phyloP scores from a whole-genome alignment of 2,329 filamentous ascomycete genomes.

The Stagonosporopsis cucurbitacearum region DNA sequence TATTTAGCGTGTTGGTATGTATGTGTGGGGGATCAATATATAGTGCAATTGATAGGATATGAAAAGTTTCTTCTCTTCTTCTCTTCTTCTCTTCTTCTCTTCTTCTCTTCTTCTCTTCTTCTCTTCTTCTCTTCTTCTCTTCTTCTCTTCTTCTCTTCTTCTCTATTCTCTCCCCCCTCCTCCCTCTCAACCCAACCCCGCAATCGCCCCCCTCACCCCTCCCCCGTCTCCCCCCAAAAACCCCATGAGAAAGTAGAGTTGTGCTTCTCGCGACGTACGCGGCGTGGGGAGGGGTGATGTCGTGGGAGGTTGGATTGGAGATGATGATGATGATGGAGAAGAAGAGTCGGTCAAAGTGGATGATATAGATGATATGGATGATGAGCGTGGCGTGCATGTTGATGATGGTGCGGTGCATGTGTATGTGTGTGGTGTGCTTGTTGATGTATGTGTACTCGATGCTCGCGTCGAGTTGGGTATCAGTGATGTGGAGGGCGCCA shows the following conservation, averaged over 20 bases:
- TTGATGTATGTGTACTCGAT: too few relatives aligned
- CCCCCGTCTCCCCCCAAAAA: conserved; percentile 19
- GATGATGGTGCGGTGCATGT: background rate
- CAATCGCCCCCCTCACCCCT: background rate
- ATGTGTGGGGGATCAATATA: background rate
- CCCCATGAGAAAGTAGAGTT: conserved; percentile 37
- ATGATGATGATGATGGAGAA: conserved; percentile 1
- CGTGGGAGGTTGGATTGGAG: background rate
- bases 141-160: too few relatives aligned
- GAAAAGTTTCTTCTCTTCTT: background rate
- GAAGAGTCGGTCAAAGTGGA: background rate
- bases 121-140: too few relatives aligned
- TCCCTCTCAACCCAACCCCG: background rate
- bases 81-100: too few relatives aligned
- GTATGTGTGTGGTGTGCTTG: background rate
- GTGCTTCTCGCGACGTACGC: conserved; percentile 28
- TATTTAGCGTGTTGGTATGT: background rate
- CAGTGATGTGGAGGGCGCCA: too few relatives aligned
- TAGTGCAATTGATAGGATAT: background rate
- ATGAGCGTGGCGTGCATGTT: background rate
- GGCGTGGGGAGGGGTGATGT: conserved; percentile 14
- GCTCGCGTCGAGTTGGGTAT: too few relatives aligned
- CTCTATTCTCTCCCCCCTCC: background rate
- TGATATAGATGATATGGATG: conserved; percentile 8
- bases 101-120: too few relatives aligned